These are phyloP conservation scores for Magnolia sinica DNA, from an alignment of 164 flowering plant species.

Conservation along the genomic window DNA sequence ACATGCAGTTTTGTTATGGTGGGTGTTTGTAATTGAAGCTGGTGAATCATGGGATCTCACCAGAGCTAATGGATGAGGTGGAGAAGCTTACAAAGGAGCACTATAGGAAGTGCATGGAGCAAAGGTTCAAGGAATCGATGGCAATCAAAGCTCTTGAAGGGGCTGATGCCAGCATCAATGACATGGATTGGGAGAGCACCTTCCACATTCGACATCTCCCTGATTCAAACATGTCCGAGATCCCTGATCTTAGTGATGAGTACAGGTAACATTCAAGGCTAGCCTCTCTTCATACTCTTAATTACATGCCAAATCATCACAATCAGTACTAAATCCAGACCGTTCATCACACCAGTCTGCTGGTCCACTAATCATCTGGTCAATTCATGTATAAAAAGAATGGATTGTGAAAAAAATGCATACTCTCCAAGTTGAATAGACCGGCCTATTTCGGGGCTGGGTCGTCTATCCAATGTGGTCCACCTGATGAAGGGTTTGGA, in stretches of 20 bases:
- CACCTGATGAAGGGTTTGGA: not conserved
- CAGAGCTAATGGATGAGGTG: conserved; percentile 68
- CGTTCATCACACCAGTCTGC: not conserved
- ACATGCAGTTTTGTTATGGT: not conserved
- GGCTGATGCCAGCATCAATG: conserved; percentile 44
- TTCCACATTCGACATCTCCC: conserved; percentile 80
- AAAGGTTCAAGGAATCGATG: conserved; percentile 69
- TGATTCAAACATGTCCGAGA: conserved; percentile 56
- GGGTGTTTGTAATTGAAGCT: conserved; percentile 31
- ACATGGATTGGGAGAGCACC: conserved; percentile 89
- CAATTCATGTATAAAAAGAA: too few relatives aligned
- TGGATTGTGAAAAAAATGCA: too few relatives aligned
- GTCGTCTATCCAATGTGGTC: not conserved
- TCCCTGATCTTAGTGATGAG: conserved; percentile 71
- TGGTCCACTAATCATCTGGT: too few relatives aligned
- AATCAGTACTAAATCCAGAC: too few relatives aligned
- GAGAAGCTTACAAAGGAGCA: conserved; percentile 81
- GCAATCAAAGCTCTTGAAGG: conserved; percentile 60
- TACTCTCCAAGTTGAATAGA: too few relatives aligned
- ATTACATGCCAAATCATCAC: too few relatives aligned
- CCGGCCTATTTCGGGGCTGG: not conserved
- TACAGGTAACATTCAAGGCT: conserved; percentile 40
- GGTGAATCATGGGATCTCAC: conserved; percentile 69
- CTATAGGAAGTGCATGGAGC: conserved; percentile 72
- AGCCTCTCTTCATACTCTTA: not conserved